Percentiles rank a stretch among this genome's conserved stretches.
Conservation (phyloP, 495 filamentous ascomycete genomes). For the Aspergillus ostianus region DNA sequence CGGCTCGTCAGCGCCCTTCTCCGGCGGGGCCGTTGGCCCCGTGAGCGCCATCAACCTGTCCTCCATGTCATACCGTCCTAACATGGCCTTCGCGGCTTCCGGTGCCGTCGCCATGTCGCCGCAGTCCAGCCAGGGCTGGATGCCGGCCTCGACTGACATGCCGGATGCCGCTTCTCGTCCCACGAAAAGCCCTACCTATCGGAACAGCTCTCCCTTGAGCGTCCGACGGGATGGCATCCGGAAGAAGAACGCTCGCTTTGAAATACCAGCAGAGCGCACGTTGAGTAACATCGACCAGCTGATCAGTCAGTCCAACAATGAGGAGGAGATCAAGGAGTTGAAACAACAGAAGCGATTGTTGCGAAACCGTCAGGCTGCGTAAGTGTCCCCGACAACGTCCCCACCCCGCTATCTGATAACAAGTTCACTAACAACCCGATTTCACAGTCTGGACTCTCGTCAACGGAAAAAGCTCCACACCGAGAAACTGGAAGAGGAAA, state of each 20-base stretch:
- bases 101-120: slow-evolving; percentile 57
- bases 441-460: slow-evolving; percentile 80
- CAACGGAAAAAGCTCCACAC: slow-evolving; percentile 99
- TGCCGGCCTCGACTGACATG: slow-evolving; percentile 54
- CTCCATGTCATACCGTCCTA: slow-evolving; percentile 43
- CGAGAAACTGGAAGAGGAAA: slow-evolving; percentile 93
- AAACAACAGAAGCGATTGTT: slow-evolving; percentile 97
- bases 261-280: slow-evolving; percentile 91
- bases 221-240: slow-evolving; percentile 86
- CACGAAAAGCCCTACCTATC: slow-evolving; percentile 75
- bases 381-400: slow-evolving; percentile 40
- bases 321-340: slow-evolving; percentile 94
- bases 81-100: slow-evolving; percentile 39
- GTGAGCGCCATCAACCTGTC: slow-evolving; percentile 45
- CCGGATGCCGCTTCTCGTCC: slow-evolving; percentile 60
- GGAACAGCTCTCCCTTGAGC: slow-evolving; percentile 74
- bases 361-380: slow-evolving; percentile 95
- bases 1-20: slow-evolving; percentile 52
- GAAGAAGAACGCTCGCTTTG: slow-evolving; percentile 99
- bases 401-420: slow-evolving; percentile 13
- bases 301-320: slow-evolving; percentile 83
- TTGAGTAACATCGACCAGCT: slow-evolving; percentile 92
- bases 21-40: slow-evolving; percentile 51
- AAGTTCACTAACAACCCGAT: slow-evolving; percentile 32
- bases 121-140: slow-evolving; percentile 63